phyloP scores from a whole-genome alignment of 208 protist genomes.

The Tritrichomonas musculus region DNA sequence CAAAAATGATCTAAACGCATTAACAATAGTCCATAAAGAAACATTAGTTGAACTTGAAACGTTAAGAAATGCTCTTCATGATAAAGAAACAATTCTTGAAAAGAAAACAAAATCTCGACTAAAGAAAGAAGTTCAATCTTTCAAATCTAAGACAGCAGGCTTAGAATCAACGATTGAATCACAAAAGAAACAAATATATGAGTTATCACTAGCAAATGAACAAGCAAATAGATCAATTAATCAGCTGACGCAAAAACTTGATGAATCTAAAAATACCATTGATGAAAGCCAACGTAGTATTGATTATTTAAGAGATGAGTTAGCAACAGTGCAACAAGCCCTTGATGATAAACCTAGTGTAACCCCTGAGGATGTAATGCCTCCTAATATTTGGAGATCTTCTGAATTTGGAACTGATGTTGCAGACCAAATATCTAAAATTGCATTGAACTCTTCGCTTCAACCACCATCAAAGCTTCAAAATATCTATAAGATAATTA shows the following conservation, averaged over 20 bases:
- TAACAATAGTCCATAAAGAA: neutral
- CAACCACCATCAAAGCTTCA: neutral
- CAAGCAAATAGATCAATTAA: neutral
- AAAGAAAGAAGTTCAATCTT: no score
- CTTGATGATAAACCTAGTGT: neutral
- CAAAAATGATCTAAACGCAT: neutral
- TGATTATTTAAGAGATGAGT: neutral
- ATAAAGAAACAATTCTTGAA: neutral
- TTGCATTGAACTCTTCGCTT: neutral
- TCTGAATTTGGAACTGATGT: neutral
- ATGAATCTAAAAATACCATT: neutral
- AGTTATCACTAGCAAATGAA: neutral
- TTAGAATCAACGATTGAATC: neutral
- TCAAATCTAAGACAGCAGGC: neutral
- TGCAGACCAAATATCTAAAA: neutral
- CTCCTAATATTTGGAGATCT: neutral
- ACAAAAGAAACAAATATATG: neutral
- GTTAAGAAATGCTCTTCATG: neutral
- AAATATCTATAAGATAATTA: neutral
- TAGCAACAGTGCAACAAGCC: neutral
- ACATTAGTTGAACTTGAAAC: neutral
- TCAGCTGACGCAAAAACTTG: neutral
- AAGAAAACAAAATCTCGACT: neutral
- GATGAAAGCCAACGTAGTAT: neutral
- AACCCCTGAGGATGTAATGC: neutral